Evolutionary conservation across 768 basidiomycete genomes (phyloP).

Genomic region (Tylopilus intermedius): DNA sequence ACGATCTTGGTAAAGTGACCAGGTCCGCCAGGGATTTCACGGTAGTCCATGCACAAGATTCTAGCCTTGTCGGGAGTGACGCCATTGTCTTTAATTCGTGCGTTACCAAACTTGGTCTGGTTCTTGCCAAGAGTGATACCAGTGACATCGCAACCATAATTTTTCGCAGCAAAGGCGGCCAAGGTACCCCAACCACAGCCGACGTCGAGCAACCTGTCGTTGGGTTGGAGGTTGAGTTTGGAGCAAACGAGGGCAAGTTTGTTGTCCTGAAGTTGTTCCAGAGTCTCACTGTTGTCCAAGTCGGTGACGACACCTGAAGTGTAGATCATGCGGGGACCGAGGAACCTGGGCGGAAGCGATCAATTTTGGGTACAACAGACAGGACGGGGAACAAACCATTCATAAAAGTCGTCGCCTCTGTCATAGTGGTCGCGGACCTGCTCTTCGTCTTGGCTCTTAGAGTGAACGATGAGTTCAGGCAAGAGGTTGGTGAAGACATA

Average conservation of each 20-base stretch:
- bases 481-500: slow-evolving; percentile 84
- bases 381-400: slow-evolving; percentile 38
- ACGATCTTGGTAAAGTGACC: slow-evolving; percentile 92
- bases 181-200: slow-evolving; percentile 98
- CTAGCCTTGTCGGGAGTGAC: slow-evolving; percentile 69
- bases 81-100: slow-evolving; percentile 79
- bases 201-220: slow-evolving; percentile 78
- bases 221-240: slow-evolving; percentile 85
- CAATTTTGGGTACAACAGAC: background rate
- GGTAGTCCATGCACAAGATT: slow-evolving; percentile 89
- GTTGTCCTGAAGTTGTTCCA: slow-evolving; percentile 97
- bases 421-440: slow-evolving; percentile 97
- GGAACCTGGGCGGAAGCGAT: slow-evolving; percentile 53
- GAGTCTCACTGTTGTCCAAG: slow-evolving; percentile 65
- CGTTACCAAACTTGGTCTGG: slow-evolving; percentile 89
- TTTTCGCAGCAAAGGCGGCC: slow-evolving; percentile 91
- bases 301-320: slow-evolving; percentile 86
- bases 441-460: slow-evolving; percentile 87
- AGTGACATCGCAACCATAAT: slow-evolving; percentile 93
- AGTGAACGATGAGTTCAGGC: slow-evolving; percentile 92
- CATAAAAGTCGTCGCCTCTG: slow-evolving; percentile 94
- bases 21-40: slow-evolving; percentile 74
- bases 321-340: slow-evolving; percentile 95
- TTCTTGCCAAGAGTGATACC: slow-evolving; percentile 91
- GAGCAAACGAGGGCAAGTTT: slow-evolving; percentile 93